Percentiles rank a stretch among this genome's conserved stretches.
Evolutionary conservation across 2,329 filamentous ascomycete genomes (phyloP).

Genomic region (Bipolaris sorokiniana): DNA sequence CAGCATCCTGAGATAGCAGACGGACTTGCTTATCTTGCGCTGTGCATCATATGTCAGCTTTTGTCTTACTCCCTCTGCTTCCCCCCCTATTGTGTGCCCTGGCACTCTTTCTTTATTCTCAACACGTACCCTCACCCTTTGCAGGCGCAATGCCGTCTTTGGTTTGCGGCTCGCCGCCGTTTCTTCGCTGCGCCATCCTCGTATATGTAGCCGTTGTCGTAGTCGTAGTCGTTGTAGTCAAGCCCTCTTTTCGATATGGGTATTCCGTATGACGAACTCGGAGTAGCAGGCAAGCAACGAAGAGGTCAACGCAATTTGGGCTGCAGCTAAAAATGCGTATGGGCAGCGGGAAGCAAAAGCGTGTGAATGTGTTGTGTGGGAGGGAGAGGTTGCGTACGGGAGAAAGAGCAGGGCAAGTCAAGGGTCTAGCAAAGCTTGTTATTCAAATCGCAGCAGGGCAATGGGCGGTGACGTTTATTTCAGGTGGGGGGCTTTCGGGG

Average conservation of each 20-base stretch:
- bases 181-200: conserved; percentile 15
- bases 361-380: background rate
- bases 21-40: conserved; percentile 77
- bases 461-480: conserved; percentile 15
- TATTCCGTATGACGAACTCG: background rate
- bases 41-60: conserved; percentile 42
- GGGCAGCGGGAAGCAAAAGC: background rate
- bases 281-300: background rate
- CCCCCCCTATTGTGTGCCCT: background rate
- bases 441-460: background rate
- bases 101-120: background rate
- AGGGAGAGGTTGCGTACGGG: background rate
- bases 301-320: background rate
- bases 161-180: conserved; percentile 24
- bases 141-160: conserved; percentile 50
- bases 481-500: background rate
- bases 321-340: background rate
- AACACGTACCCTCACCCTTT: conserved; percentile 53
- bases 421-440: conserved; percentile 27
- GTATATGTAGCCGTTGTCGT: conserved; percentile 5
- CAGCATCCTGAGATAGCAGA: conserved; percentile 70
- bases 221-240: background rate
- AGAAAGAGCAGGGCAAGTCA: background rate
- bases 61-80: background rate
- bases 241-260: background rate